Evolutionary conservation across 331 rosid species (phyloP), one percentile per base, ranked within the genome.

Genomic region (Arachis monticola): DNA sequence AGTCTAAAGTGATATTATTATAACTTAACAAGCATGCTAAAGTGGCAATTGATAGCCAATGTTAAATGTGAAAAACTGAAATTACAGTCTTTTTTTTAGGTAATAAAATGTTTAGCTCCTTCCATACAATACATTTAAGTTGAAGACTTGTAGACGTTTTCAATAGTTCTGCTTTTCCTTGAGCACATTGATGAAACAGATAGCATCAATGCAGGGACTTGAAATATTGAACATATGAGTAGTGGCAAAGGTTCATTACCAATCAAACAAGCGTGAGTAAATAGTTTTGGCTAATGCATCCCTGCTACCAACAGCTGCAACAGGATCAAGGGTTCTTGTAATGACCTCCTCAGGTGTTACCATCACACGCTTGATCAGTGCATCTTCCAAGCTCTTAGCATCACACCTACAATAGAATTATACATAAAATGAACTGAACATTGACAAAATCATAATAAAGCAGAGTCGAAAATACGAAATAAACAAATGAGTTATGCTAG

Each of bases 291-390:
- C 96, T 12, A 93, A 80, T 79, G 96, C 98, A 84, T 93, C 98
- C 85, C 96, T 87, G 90, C 98, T 93, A 80, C 82, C 84, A 77
- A 89, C 5, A 75, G 98, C 98, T 88, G 96, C 92, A 74, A 87
- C 86, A 72, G 97, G 98, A 83, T 93, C 98, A 69, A 93, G 96
- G 60, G 98, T 93, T 83, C 98, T 90, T 76, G 98, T 93, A 72
- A 93, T 93, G 80, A 93, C 68, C 80, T 93, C 98, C 86, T 93
- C 98, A 7, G 98, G 98, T 0, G 98, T 93, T 77, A 93, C 96
- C 98, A 93, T 93, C 70, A 91, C 98, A 87, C 98, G 98, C 76
- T 91, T 77, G 77, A 93, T 93, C 75, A 93, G 78, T 64, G 98
- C 97, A 73, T 89, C 98, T 87, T 93, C 98, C 94, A 93, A 88